phyloP scores from a whole-genome alignment of 306 rosid species.

The Elaeagnus macrophylla region DNA sequence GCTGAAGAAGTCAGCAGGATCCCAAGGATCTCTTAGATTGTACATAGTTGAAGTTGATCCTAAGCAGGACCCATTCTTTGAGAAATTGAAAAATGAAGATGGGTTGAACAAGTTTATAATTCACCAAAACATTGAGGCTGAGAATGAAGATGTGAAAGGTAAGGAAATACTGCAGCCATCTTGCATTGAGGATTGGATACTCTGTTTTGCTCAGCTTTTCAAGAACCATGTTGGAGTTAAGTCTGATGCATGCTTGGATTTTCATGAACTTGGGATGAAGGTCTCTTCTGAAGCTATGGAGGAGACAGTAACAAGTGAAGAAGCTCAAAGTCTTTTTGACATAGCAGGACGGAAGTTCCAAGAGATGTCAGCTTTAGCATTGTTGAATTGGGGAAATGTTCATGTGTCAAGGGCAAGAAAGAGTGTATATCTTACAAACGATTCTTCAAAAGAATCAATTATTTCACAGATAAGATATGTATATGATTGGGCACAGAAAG shows the following conservation, averaged over 20 bases:
- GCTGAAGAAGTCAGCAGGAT: constrained; percentile 57
- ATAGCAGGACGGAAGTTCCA: constrained; percentile 72
- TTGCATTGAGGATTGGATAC: constrained; percentile 86
- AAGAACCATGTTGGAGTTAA: constrained; percentile 71
- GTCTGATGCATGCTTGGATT: constrained; percentile 64
- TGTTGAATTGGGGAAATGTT: constrained; percentile 96
- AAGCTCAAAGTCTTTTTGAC: constrained; percentile 72
- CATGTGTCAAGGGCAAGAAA: constrained; percentile 76
- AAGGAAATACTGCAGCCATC: constrained; percentile 41
- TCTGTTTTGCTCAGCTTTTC: constrained; percentile 69
- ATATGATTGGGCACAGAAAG: constrained; percentile 62
- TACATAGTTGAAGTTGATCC: constrained; percentile 59
- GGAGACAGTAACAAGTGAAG: constrained; percentile 75
- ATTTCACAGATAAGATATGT: constrained; percentile 38
- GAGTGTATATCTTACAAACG: constrained; percentile 46
- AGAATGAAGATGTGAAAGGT: constrained; percentile 30
- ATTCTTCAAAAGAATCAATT: constrained; percentile 41
- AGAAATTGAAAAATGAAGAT: constrained; percentile 29
- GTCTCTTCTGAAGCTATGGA: constrained; percentile 92
- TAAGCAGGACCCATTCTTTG: constrained; percentile 52
- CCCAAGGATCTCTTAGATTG: constrained; percentile 52
- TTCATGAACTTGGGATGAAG: constrained; percentile 78
- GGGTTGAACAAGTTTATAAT: constrained; percentile 13
- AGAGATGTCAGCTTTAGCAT: constrained; percentile 87
- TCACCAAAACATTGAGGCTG: constrained; percentile 14